Conservation (phyloP, 2,329 filamentous ascomycete species). For the Trichoderma sp. region DNA sequence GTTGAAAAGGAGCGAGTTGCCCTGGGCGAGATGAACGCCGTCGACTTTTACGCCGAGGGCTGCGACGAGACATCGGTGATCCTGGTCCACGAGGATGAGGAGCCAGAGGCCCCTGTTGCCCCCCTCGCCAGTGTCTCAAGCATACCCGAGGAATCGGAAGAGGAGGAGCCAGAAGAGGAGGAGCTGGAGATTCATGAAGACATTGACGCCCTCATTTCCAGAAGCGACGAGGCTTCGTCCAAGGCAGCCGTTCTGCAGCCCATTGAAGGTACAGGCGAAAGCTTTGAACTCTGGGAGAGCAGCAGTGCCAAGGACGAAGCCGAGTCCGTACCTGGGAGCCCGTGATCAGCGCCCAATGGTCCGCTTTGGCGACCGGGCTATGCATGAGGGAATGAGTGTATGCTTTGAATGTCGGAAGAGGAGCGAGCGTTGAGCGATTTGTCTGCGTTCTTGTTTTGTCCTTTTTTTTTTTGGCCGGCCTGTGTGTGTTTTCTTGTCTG, state of each 20-base stretch:
- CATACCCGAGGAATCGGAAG: constrained; percentile 13
- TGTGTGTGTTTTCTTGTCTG: background rate
- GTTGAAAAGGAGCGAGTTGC: constrained; percentile 67
- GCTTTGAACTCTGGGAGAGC: constrained; percentile 72
- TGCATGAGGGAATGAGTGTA: constrained; percentile 27
- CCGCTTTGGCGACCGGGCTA: constrained; percentile 25
- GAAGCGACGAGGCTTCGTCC: constrained; percentile 42
- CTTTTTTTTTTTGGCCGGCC: background rate
- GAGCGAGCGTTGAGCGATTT: constrained; percentile 22
- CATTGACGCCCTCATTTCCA: constrained; percentile 45
- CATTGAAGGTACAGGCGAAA: constrained; percentile 61
- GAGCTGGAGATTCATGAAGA: constrained; percentile 32
- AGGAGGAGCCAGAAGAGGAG: constrained; percentile 30
- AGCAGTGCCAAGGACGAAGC: constrained; percentile 63
- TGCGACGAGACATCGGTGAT: constrained; percentile 65
- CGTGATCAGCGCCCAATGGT: constrained; percentile 26
- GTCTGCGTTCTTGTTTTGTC: background rate
- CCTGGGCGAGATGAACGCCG: constrained; percentile 66
- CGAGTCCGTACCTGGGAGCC: constrained; percentile 37
- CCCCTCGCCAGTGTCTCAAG: constrained; percentile 18
- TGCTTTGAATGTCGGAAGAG: constrained; percentile 25
- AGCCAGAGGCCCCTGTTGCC: constrained; percentile 32
- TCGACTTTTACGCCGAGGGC: constrained; percentile 68
- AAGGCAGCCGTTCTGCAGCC: constrained; percentile 55
- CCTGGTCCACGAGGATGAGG: constrained; percentile 61